Evolutionary conservation across 805 yeast species (phyloP), one percentile per base, ranked within the genome.

Genomic region (Yueomyces sp.): DNA sequence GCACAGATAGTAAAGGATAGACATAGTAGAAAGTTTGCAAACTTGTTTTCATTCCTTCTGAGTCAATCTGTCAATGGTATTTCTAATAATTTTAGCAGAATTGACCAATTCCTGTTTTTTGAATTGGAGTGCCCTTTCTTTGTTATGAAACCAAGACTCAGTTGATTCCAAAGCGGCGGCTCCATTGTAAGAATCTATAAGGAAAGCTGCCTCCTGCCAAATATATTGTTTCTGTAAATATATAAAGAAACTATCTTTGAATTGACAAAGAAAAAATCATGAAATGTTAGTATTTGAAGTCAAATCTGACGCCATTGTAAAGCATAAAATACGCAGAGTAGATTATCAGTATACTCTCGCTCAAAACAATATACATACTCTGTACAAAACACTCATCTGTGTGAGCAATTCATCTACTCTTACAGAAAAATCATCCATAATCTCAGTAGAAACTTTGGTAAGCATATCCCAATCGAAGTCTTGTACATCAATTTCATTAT

Each of bases 191-290:
- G 63, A 55, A 44, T 61, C 65, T 36, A 52, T 51, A 3, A 53
- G 43, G 38, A 57, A 61, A 2, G 60, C 63, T 8, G 63, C 49
- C 38, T 61, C 65, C 45, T 60, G 62, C 65, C 65, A 61, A 26
- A 55, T 37, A 41, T 54, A 53, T 40, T 55, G 53, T 38, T 53
- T 49, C 50, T 54, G 41, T 38, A 34, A 12, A n/a, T 29, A 29
- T 27, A 36, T 28, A 12, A 9, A 8, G 9, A 19, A 12, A 46
- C 45, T 46, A 47, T 46, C 44, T 40, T 3, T 4, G 32, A n/a
- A 29, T 28, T 12, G 9, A 37, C 38, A 40, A 27, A 6, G 19
- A 38, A 26, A 7, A 19, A 5, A 27, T 38, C 28, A 38, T 36
- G 30, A 40, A 37, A 36, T 40, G 31, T 30, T 19, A 26, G 19